Base-by-base conservation (phyloP, 1,139 yeast species). In the Zygosaccharomyces pseudobailii region DNA sequence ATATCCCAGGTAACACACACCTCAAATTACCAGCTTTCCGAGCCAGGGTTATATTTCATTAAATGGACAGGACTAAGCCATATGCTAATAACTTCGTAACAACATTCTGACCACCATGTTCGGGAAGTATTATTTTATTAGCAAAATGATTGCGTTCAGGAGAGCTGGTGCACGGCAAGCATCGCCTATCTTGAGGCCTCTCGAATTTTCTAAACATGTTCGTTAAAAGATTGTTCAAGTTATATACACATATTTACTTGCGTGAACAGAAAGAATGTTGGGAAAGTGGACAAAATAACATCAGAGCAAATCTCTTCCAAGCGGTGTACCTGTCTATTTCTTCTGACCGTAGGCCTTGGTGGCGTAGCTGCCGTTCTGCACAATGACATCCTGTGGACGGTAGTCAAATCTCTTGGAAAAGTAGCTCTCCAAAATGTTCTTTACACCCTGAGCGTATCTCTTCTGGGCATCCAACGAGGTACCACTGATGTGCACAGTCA, bases 401-500 rank as follows among this genome's bases (percentile, higher is more conserved):
- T 84, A 86, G 60, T 84, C 87, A 48, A 66, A 65, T 63, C 78
- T 81, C 43, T 81, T 79, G 48, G 76, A 61, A 65, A 86, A 79
- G 71, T 79, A 85, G 36, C 80, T 74, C 48, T 74, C 71, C 69
- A 86, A 76, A 57, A 86, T 84, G 54, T 69, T 70, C 71, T 81
- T 76, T 43, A 82, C 82, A 48, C 95, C 95, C 20, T 67, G 68
- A 24, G 92, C 80, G 59, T 86, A 86, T 61, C 94, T 75, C 36
- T 72, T 72, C 71, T 86, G 94, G 40, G 95, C 92, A 66, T 85
- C 94, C 57, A 86, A 71, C 42, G 87, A 80, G 31, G 92, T 82
- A 52, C 95, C 95, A 47, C 87, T 80, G 54, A 82, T 78, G 63
- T 86, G 95, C 27, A 92, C 90, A 45, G 88, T 83, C 92, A 86